Base-by-base conservation (phyloP, 441 rosid species). In the Euphorbia celastroides region DNA sequence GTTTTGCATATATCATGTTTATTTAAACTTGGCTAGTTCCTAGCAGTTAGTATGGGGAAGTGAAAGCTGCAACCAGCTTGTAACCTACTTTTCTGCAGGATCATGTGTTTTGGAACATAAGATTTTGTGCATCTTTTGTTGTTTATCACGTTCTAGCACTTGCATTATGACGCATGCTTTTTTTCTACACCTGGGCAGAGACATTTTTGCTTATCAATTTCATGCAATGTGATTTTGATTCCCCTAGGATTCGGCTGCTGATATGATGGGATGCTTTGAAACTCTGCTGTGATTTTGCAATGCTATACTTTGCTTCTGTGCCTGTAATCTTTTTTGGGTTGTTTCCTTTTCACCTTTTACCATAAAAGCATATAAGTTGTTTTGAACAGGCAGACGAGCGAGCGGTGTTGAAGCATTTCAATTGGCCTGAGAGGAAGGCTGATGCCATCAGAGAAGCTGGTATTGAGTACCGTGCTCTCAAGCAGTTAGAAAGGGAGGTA, bases 361-460 rank as follows among this genome's bases (percentile, higher is more conserved):
- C 9, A 12, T 38, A 30, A 52, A 41, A 41, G 28, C 23, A 34
- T 68, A 16, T 54, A 0, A 64, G 44, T 52, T 63, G 31, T 70
- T 42, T 59, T 67, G 27, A 31, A 72, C 79, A 93, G 98, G 94
- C 90, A 41, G 98, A 90, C 77, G 97, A 93, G 70, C 78, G 85
- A 70, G 96, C 94, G 50, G 98, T 93, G 66, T 71, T 90, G 70
- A 93, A 93, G 87, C 94, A 93, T 78, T 93, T 93, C 76, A 85
- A 86, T 69, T 93, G 96, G 97, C 98, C 98, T 14, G 98, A 93
- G 84, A 82, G 68, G 74, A 93, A 90, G 80, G 98, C 94, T 4
- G 98, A 93, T 83, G 88, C 94, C 57, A 64, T 93, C 70, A 78
- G 92, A 69, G 98, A 90, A 77, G 97, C 96, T 69, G 88, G 97